Conservation (phyloP, 805 yeast genomes). For the Blastobotrys robertii region DNA sequence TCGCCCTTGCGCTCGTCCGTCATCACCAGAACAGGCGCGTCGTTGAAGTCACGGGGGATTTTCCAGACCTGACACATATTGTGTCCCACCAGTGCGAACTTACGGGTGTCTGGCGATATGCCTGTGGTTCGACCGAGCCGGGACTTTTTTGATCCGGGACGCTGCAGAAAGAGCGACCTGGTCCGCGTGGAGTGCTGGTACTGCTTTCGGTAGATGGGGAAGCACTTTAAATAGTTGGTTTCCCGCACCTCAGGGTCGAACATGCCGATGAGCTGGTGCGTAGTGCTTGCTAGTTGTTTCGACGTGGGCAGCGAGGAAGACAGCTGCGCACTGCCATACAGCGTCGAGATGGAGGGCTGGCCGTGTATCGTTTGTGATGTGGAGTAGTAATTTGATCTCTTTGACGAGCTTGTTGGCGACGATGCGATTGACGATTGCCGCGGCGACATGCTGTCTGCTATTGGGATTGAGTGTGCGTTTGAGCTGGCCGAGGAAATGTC, state of each 20-base stretch:
- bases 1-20: slow-evolving; percentile 8
- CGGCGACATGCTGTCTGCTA: no score
- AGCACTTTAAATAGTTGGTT: slow-evolving; percentile 60
- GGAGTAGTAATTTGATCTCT: no score
- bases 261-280: no score
- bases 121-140: slow-evolving; percentile 41
- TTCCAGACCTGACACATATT: slow-evolving; percentile 65
- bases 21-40: slow-evolving; percentile 40
- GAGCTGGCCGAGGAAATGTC: neutral
- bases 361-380: no score
- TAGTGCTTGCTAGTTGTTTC: neutral
- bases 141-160: slow-evolving; percentile 29
- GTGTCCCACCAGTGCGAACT: slow-evolving; percentile 56
- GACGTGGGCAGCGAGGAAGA: slow-evolving; percentile 1
- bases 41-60: slow-evolving; percentile 37
- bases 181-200: slow-evolving; percentile 46
- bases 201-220: slow-evolving; percentile 67
- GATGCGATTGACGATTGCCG: no score
- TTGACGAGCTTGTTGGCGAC: no score
- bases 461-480: neutral
- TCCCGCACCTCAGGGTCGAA: slow-evolving; percentile 14
- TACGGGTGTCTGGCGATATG: slow-evolving; percentile 52
- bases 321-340: neutral
- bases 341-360: no score
- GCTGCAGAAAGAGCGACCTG: slow-evolving; percentile 31